Conservation (phyloP, 805 yeast species). For the Metschnikowia hibisci region DNA sequence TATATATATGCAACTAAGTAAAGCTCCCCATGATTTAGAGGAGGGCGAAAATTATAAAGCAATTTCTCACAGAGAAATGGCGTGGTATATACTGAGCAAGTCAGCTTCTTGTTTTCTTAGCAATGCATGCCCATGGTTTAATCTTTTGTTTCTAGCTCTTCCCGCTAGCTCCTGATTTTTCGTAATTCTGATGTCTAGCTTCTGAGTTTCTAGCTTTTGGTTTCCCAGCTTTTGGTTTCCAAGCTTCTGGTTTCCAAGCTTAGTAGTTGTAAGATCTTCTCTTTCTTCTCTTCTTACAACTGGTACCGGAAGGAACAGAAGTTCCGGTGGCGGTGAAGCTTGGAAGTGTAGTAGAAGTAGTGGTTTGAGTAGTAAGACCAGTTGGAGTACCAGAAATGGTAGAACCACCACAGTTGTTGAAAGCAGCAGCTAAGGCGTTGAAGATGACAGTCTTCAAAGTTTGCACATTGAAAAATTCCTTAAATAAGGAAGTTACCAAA, state of each 20-base stretch:
- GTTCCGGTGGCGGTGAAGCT: slow-evolving; percentile 20
- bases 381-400: slow-evolving; percentile 22
- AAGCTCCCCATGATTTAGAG: background rate
- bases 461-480: slow-evolving; percentile 35
- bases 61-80: slow-evolving; percentile 3
- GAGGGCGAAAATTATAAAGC: background rate
- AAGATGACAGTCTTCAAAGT: slow-evolving; percentile 39
- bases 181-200: no score
- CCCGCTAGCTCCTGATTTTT: no score
- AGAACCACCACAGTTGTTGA: slow-evolving; percentile 33
- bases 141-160: background rate
- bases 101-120: background rate
- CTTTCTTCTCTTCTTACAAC: slow-evolving; percentile 24
- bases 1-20: slow-evolving; percentile 1
- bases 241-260: background rate
- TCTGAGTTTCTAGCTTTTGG: no score
- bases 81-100: slow-evolving; percentile 1
- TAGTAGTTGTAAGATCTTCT: slow-evolving; percentile 25
- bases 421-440: slow-evolving; percentile 42
- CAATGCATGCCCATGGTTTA: background rate
- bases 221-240: no score
- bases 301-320: slow-evolving; percentile 17
- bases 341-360: slow-evolving; percentile 25
- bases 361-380: slow-evolving; percentile 20
- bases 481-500: slow-evolving; percentile 33